Conservation (phyloP, 179 eudicot genomes). For the Beta corolliflora region DNA sequence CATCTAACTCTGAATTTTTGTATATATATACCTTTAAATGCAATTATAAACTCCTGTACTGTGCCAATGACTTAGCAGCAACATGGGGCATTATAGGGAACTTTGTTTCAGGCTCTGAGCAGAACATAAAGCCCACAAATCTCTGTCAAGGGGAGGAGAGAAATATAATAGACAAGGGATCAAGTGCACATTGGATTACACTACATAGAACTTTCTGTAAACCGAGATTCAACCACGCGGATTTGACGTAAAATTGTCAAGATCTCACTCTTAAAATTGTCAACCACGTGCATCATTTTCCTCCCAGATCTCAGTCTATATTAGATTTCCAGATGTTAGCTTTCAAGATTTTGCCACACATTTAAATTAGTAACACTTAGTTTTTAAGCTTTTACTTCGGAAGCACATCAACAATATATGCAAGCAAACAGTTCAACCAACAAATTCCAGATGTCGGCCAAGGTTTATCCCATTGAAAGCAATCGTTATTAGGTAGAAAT, state of each 20-base stretch:
- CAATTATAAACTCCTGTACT: background rate
- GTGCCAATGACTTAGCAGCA: background rate
- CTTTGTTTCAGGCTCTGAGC: background rate
- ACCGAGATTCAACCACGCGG: background rate
- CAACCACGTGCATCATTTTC: background rate
- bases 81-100: background rate
- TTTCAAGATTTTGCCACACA: background rate
- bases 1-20: background rate
- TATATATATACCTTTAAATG: background rate
- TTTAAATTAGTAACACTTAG: too few relatives aligned
- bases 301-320: background rate
- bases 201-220: background rate
- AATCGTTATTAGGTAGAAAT: background rate
- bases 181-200: background rate
- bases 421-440: background rate
- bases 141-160: background rate
- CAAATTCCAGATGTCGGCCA: background rate
- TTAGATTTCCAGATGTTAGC: too few relatives aligned
- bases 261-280: background rate
- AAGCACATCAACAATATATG: constrained; percentile 5
- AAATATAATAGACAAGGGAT: background rate
- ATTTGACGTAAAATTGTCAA: background rate
- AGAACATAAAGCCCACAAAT: background rate
- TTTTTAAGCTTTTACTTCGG: background rate
- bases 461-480: background rate